Percentiles rank a stretch among this genome's conserved stretches.
phyloP scores from a whole-genome alignment of 1,139 yeast species.

The Geotrichum fermentans region DNA sequence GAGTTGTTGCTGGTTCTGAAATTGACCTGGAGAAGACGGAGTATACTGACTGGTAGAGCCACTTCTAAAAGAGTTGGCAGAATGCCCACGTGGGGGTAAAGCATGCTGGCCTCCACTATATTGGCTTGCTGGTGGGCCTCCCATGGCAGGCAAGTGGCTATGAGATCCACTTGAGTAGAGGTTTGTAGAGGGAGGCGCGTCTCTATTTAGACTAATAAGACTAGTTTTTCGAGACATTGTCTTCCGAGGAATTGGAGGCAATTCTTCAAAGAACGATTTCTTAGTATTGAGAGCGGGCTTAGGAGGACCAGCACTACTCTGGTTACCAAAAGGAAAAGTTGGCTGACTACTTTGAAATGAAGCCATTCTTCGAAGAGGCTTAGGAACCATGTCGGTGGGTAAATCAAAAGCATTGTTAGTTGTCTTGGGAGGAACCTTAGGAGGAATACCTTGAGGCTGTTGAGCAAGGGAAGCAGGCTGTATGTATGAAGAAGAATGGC shows the following conservation, averaged over 20 bases:
- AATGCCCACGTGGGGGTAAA: background rate
- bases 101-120: background rate
- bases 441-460: background rate
- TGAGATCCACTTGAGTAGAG: background rate
- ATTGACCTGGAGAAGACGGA: conserved; percentile 7
- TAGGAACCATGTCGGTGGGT: conserved; percentile 53
- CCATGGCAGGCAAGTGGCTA: conserved; percentile 11
- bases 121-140: conserved; percentile 14
- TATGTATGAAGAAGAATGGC: background rate
- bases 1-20: background rate
- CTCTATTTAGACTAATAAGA: conserved; percentile 17
- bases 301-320: conserved; percentile 4
- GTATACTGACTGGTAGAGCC: background rate
- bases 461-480: background rate
- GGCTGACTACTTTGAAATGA: conserved; percentile 12
- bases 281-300: conserved; percentile 20
- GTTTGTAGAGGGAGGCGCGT: conserved; percentile 1
- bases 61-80: background rate
- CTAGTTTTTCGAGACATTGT: conserved; percentile 24
- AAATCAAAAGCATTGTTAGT: conserved; percentile 52
- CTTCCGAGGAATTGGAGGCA: conserved; percentile 39
- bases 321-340: conserved; percentile 4
- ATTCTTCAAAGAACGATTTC: conserved; percentile 53
- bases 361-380: conserved; percentile 21
- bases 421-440: conserved; percentile 1